A percentile compares a stretch with the other conserved stretches of the same genome.
phyloP scores from a whole-genome alignment of 768 basidiomycete genomes.

The Gloeostereum incarnatum region DNA sequence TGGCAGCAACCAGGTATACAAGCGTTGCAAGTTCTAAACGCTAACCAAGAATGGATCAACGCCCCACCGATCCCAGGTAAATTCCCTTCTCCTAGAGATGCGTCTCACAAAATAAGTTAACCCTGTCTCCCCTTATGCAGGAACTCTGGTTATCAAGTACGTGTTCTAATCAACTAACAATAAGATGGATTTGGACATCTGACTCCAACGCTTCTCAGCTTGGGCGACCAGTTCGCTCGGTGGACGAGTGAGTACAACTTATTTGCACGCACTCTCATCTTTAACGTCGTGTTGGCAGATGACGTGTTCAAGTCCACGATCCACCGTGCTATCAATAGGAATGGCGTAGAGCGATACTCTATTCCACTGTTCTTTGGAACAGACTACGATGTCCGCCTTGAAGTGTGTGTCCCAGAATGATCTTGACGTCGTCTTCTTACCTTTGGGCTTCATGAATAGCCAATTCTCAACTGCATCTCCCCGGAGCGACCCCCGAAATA shows the following conservation, averaged over 20 bases:
- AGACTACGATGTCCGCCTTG: constrained; percentile 75
- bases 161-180: constrained; percentile 11
- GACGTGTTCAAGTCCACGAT: constrained; percentile 87
- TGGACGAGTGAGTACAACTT: constrained; percentile 65
- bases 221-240: constrained; percentile 82
- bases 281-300: constrained; percentile 31
- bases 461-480: constrained; percentile 39
- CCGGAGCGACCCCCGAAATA: constrained; percentile 32
- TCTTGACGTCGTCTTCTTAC: not conserved
- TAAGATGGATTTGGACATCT: not conserved
- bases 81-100: not conserved
- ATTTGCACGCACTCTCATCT: not conserved
- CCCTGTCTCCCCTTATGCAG: not conserved
- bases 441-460: constrained; percentile 18
- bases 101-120: not conserved
- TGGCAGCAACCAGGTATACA: constrained; percentile 70
- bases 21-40: constrained; percentile 77
- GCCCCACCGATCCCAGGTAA: constrained; percentile 61
- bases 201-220: constrained; percentile 23
- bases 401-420: constrained; percentile 35
- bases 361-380: constrained; percentile 89
- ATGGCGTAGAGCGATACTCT: constrained; percentile 64
- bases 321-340: constrained; percentile 77
- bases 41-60: constrained; percentile 70
- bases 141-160: constrained; percentile 85